Evolutionary conservation across 139 green algal species (phyloP).

Genomic region (Penium margaritaceum): DNA sequence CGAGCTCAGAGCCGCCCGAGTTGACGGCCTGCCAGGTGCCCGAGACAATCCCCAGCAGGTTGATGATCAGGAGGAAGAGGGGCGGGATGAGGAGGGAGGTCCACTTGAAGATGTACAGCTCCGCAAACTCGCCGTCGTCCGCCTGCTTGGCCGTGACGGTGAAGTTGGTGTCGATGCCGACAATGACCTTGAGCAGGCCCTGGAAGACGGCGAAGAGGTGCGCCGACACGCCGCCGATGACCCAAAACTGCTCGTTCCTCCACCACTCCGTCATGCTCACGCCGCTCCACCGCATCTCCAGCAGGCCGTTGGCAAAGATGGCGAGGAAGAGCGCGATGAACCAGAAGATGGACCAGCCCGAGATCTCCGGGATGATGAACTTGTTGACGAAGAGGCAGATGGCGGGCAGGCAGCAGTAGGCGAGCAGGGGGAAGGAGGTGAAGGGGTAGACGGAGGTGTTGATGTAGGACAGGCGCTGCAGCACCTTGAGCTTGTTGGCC

Average conservation of each 20-base stretch:
- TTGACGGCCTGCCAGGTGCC: slow-evolving; percentile 32
- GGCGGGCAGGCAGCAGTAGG: slow-evolving; percentile 34
- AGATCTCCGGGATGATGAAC: slow-evolving; percentile 48
- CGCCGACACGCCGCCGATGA: slow-evolving; percentile 28
- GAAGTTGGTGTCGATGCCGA: slow-evolving; percentile 43
- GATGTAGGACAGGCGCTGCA: slow-evolving; percentile 45
- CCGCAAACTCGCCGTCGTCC: slow-evolving; percentile 34
- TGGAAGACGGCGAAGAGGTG: slow-evolving; percentile 37
- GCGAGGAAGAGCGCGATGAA: slow-evolving; percentile 36
- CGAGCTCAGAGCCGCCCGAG: slow-evolving; percentile 9
- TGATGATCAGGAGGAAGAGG: slow-evolving; percentile 23
- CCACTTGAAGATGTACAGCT: slow-evolving; percentile 37
- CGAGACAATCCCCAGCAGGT: slow-evolving; percentile 26
- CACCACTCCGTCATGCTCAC: slow-evolving; percentile 42
- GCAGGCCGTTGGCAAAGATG: slow-evolving; percentile 37
- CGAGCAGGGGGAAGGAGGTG: slow-evolving; percentile 31
- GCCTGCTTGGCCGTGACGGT: slow-evolving; percentile 30
- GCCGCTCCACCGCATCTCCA: slow-evolving; percentile 42
- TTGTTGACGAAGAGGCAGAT: slow-evolving; percentile 41
- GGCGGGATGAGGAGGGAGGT: slow-evolving; percentile 39
- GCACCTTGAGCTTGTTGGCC: slow-evolving; percentile 17
- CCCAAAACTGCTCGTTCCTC: slow-evolving; percentile 48
- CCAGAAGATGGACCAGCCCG: background rate
- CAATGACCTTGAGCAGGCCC: slow-evolving; percentile 40
- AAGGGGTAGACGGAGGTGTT: slow-evolving; percentile 43